These are phyloP conservation scores for Glycyrrhiza uralensis DNA, from an alignment of 306 rosid species.

Conservation along the genomic window DNA sequence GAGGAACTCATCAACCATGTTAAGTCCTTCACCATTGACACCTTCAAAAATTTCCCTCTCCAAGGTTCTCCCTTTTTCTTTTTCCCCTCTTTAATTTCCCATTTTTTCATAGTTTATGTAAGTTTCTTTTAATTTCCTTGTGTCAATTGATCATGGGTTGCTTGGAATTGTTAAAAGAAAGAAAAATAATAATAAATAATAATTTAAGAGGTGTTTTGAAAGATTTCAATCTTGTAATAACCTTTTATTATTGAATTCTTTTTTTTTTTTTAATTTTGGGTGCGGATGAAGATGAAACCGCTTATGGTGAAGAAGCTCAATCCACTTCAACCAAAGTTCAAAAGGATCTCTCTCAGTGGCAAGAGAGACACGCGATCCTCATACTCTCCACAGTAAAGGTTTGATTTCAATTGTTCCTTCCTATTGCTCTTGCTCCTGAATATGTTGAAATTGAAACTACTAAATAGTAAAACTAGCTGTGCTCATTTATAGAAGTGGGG, in stretches of 20 bases:
- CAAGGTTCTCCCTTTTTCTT: slow-evolving; percentile 40
- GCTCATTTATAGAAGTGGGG: neutral
- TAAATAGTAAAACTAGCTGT: neutral
- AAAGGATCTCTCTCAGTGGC: slow-evolving; percentile 83
- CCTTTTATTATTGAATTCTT: neutral
- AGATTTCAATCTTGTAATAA: neutral
- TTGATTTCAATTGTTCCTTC: slow-evolving; percentile 11
- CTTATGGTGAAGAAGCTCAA: slow-evolving; percentile 29
- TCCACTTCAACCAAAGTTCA: slow-evolving; percentile 43
- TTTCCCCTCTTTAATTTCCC: neutral
- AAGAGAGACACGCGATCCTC: slow-evolving; percentile 75
- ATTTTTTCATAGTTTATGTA: neutral
- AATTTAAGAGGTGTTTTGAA: neutral
- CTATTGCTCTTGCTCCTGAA: neutral
- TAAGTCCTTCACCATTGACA: slow-evolving; percentile 68
- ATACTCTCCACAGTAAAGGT: slow-evolving; percentile 86
- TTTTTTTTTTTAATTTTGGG: neutral
- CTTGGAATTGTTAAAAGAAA: neutral
- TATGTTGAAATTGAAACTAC: slow-evolving; percentile 8
- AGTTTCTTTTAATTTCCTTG: neutral
- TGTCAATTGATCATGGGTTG: neutral
- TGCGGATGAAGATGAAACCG: slow-evolving; percentile 50
- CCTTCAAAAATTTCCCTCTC: slow-evolving; percentile 69
- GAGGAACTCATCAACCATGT: slow-evolving; percentile 52
- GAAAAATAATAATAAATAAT: no score